Base-by-base conservation (phyloP, 2,329 filamentous ascomycete species). In the Neonectria hederae region DNA sequence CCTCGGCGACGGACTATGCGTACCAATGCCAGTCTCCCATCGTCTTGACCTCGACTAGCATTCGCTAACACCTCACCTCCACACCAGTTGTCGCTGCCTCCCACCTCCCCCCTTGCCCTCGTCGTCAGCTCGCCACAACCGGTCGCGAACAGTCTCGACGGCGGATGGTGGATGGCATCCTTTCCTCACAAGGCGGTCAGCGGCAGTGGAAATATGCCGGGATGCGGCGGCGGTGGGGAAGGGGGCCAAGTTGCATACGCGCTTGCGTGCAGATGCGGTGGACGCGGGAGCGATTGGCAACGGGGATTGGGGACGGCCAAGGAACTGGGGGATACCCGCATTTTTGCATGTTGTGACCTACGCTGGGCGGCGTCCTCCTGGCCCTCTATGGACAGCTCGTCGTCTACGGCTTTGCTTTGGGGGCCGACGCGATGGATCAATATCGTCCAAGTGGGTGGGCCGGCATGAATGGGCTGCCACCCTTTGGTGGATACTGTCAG, bases 291-390 rank as follows among this genome's bases (percentile, higher is more conserved):
- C 58, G 59, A 63, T 65, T 66, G 51, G 54, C 55, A 60, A 53
- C 48, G 24, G 42, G 38, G 62, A 28, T 53, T 55, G 54, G 42
- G 52, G 53, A 65, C 19, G 22, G 30, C 26, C 43, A 21, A 51
- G 32, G 51, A 26, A 52, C 45, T 65, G 49, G 56, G 56, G 68
- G 66, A 66, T 63, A 59, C 63, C 49, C 49, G 63, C 68, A 71
- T 63, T 35, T 52, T 32, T 56, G 46, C 57, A 67, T 46, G 63
- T 38, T 62, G 55, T 65, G 68, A 62, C 68, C 45, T 58, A 48
- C 58, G 43, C 53, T 55, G 40, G 65, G 52, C 24, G 17, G 11
- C 30, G 28, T 30, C 28, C 10, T 13, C 10, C 10, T 30, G 9
- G 28, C 17, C 32, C 5, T 38, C 35, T n/a, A 38, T 7, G 14